Conservation (phyloP, 495 filamentous ascomycete genomes). For the Aspergillus campestris region DNA sequence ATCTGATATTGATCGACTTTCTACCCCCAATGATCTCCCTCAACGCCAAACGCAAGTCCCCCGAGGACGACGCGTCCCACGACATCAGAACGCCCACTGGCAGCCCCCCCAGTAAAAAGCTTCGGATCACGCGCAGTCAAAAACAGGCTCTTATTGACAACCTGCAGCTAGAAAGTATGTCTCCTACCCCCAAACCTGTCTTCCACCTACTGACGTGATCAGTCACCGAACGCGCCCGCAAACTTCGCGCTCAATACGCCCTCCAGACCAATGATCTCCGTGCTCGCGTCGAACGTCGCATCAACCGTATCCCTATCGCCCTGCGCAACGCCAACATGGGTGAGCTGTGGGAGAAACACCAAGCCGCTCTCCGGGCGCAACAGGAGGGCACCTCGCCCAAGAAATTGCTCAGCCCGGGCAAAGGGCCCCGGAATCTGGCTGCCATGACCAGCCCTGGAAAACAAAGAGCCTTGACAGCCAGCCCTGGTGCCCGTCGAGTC, state of each 20-base stretch:
- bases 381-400: slow-evolving; percentile 20
- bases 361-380: slow-evolving; percentile 19
- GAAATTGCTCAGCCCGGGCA: slow-evolving; percentile 23
- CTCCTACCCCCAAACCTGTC: background rate
- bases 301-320: slow-evolving; percentile 82
- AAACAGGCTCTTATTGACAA: slow-evolving; percentile 91
- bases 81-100: slow-evolving; percentile 37
- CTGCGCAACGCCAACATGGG: slow-evolving; percentile 77
- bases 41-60: slow-evolving; percentile 53
- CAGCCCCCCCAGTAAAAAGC: slow-evolving; percentile 53
- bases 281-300: slow-evolving; percentile 82
- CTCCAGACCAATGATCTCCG: slow-evolving; percentile 77
- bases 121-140: slow-evolving; percentile 64
- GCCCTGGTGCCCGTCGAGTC: slow-evolving; percentile 27
- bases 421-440: slow-evolving; percentile 20
- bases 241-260: slow-evolving; percentile 83
- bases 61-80: slow-evolving; percentile 29
- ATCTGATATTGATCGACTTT: background rate
- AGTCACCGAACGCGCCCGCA: slow-evolving; percentile 90
- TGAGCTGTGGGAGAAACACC: slow-evolving; percentile 60
- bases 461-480: slow-evolving; percentile 18
- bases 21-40: slow-evolving; percentile 43
- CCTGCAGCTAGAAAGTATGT: slow-evolving; percentile 80
- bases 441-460: slow-evolving; percentile 21
- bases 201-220: slow-evolving; percentile 7